These are phyloP conservation scores for Saururus chinensis DNA, from an alignment of 164 flowering plant genomes.

Conservation along the genomic window DNA sequence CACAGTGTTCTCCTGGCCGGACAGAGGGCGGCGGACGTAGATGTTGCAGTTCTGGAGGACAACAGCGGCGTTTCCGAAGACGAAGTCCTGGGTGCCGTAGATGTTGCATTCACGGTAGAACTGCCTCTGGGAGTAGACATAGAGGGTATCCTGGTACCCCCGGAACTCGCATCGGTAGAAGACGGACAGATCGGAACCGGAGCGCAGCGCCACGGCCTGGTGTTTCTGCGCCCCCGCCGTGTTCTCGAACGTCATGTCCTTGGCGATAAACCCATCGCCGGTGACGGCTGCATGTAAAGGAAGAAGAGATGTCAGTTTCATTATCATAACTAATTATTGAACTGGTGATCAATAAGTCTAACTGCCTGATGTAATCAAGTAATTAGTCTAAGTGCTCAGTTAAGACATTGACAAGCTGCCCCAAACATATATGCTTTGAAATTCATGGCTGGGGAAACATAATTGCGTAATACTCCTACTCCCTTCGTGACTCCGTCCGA, in stretches of 20 bases:
- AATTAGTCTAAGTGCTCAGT: neutral
- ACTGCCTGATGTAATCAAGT: neutral
- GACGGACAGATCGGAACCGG: conserved; percentile 36
- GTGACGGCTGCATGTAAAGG: conserved; percentile 29
- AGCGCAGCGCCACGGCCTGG: conserved; percentile 56
- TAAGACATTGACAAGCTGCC: no score
- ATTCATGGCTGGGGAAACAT: no score
- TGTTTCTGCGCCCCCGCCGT: conserved; percentile 52
- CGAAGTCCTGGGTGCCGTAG: conserved; percentile 54
- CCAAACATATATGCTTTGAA: no score
- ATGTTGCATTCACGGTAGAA: conserved; percentile 51
- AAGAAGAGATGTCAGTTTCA: neutral
- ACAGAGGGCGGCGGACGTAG: conserved; percentile 26
- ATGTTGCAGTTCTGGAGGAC: conserved; percentile 47
- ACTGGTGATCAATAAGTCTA: neutral
- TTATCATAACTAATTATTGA: no score
- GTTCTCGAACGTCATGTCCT: conserved; percentile 48
- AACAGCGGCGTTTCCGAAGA: conserved; percentile 44
- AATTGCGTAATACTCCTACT: neutral
- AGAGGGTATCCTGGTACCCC: conserved; percentile 60
- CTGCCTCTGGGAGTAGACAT: conserved; percentile 43
- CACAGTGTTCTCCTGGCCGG: conserved; percentile 28
- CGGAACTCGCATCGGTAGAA: conserved; percentile 46
- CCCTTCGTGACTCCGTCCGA: no score
- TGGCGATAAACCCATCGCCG: conserved; percentile 44